These are phyloP conservation scores for Pseudopyrenochaeta lycopersici DNA, from an alignment of 2,329 filamentous ascomycete genomes.

Conservation along the genomic window DNA sequence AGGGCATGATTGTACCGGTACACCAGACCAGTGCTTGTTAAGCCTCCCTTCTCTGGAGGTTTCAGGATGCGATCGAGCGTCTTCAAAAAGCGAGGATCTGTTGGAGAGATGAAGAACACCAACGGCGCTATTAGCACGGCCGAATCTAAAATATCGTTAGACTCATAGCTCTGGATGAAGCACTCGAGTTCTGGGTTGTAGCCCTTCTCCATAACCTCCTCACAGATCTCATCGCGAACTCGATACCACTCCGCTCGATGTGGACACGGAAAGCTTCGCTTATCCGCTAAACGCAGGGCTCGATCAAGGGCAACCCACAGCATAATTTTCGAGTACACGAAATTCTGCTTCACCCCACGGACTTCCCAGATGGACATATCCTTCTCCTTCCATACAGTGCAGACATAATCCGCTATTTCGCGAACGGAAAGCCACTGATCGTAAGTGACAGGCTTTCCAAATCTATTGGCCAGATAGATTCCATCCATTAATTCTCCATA, in stretches of 20 bases:
- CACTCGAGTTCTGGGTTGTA: constrained; percentile 75
- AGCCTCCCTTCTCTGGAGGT: constrained; percentile 76
- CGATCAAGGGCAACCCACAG: constrained; percentile 84
- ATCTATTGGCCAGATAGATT: constrained; percentile 82
- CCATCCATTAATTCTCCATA: constrained; percentile 82
- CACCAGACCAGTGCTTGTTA: constrained; percentile 78
- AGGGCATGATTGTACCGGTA: constrained; percentile 76
- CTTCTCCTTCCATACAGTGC: constrained; percentile 69
- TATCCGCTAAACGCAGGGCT: constrained; percentile 76
- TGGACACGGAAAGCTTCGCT: constrained; percentile 78
- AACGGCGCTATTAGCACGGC: constrained; percentile 79
- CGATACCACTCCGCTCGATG: constrained; percentile 72
- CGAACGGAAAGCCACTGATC: constrained; percentile 78
- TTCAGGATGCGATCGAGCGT: constrained; percentile 77
- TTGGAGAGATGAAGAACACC: constrained; percentile 81
- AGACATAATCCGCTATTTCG: constrained; percentile 74
- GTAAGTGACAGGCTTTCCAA: constrained; percentile 77
- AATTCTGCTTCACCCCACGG: constrained; percentile 77
- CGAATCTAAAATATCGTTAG: constrained; percentile 73
- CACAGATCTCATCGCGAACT: constrained; percentile 73
- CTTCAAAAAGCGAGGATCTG: constrained; percentile 76
- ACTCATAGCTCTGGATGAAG: constrained; percentile 82
- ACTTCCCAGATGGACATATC: constrained; percentile 90
- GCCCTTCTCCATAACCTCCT: constrained; percentile 80
- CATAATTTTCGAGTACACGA: constrained; percentile 84